Evolutionary conservation across 225 moss, liverwort and hornwort species (phyloP), one percentile per base, ranked within the genome.

Genomic region (Anthoceros angustus): DNA sequence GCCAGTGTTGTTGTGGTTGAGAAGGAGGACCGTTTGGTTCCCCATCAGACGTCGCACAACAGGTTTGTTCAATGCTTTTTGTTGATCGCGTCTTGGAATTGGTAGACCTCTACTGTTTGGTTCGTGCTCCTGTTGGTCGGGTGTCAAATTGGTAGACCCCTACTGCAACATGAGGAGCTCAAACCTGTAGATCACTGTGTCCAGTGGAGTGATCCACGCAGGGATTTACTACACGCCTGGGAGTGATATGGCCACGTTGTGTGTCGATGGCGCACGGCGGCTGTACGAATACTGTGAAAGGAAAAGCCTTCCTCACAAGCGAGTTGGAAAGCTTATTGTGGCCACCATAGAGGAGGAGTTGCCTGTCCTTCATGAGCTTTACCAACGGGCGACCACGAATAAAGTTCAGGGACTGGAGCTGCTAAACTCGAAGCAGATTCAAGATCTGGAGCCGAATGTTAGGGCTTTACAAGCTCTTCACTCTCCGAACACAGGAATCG

Each of bases 151-250:
- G 41, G 21, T 21, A 68, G 25, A 66, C 63, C 42, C 74, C 25
- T 65, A 38, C 40, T 26, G 62, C 64, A 70, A 80, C 42, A 39
- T 60, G 70, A 64, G 70, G 63, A 55, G n/a, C n/a, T 8, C 14
- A 55, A 4, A 18, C 55, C 55, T 9, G 55, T 55, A 65, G 42
- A 39, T 41, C 15, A 20, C 55, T 42, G 23, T 67, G 67, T 15
- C 55, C 80, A 90, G 90, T 83, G 90, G 87, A 62, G 90, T 90
- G 85, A 90, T 90, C 41, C 90, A 87, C 70, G 90, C 90, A 82
- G 90, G 90, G 10, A 90, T 90, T 42, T 90, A 90, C 64, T 90
- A 87, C 41, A 83, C 85, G 9, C 90, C 90, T 1, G 90, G 90
- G 10, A 90, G 87, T n/a, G 83, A 72, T 74, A 90, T 85, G 87